Evolutionary conservation across 495 filamentous ascomycete genomes (phyloP).

Genomic region (Neurospora sp.): DNA sequence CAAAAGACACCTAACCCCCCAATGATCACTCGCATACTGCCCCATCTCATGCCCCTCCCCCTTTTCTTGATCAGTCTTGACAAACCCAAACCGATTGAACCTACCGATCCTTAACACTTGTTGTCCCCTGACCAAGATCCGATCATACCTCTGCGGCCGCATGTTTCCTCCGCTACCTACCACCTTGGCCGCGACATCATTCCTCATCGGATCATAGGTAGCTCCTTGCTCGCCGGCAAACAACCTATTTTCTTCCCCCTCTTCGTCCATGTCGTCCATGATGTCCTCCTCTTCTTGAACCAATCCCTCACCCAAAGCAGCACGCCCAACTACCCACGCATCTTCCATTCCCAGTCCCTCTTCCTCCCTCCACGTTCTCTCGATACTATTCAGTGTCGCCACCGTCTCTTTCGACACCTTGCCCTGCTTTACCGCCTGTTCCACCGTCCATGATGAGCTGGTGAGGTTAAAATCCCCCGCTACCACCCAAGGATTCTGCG

Average conservation of each 20-base stretch:
- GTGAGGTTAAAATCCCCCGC: slow-evolving; percentile 46
- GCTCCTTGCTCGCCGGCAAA: slow-evolving; percentile 44
- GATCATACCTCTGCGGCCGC: slow-evolving; percentile 49
- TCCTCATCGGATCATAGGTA: slow-evolving; percentile 44
- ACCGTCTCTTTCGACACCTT: background rate
- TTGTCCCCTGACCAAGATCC: slow-evolving; percentile 38
- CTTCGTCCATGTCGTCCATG: slow-evolving; percentile 6
- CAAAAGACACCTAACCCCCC: slow-evolving; percentile 40
- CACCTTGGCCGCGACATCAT: slow-evolving; percentile 36
- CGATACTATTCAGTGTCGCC: slow-evolving; percentile 19
- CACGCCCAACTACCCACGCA: slow-evolving; percentile 29
- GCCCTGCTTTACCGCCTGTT: too few species aligned
- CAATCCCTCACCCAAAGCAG: slow-evolving; percentile 18
- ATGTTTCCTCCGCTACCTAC: slow-evolving; percentile 28
- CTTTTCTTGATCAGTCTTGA: slow-evolving; percentile 3
- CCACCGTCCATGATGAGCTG: too few species aligned
- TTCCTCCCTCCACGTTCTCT: slow-evolving; percentile 21
- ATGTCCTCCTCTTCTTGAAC: background rate
- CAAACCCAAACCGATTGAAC: slow-evolving; percentile 42
- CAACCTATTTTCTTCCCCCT: slow-evolving; percentile 6
- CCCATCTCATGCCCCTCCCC: slow-evolving; percentile 2
- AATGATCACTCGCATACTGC: slow-evolving; percentile 45
- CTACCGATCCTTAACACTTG: slow-evolving; percentile 21
- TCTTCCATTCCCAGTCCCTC: slow-evolving; percentile 23
- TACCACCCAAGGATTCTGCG: slow-evolving; percentile 35